Conservation (phyloP, 208 protist species). For the Phytomonas serpens region DNA sequence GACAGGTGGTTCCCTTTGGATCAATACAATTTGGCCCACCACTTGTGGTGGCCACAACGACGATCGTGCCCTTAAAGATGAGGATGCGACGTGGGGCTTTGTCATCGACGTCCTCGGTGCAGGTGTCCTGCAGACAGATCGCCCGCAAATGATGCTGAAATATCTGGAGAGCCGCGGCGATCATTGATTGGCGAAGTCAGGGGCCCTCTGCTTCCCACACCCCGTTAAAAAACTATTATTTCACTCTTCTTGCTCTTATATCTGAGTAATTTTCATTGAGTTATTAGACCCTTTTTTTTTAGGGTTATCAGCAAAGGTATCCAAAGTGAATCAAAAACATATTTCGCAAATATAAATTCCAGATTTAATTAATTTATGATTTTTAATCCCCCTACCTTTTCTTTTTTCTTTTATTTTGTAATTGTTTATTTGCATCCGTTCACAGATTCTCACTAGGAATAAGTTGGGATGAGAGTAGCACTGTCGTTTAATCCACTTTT, state of each 20-base stretch:
- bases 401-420: background rate
- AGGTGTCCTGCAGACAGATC: constrained; percentile 55
- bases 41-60: constrained; percentile 56
- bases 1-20: constrained; percentile 33
- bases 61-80: constrained; percentile 41
- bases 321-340: background rate
- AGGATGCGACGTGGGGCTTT: constrained; percentile 49
- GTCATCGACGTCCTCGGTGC: constrained; percentile 30
- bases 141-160: constrained; percentile 34
- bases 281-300: background rate
- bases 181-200: constrained; percentile 12
- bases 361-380: background rate
- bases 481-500: constrained; percentile 5
- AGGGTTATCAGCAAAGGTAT: background rate
- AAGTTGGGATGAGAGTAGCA: background rate
- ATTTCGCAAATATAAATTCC: background rate
- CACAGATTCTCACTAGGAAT: background rate
- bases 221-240: constrained; percentile 3
- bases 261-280: background rate
- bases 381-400: constrained; percentile 1
- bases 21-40: constrained; percentile 62
- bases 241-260: constrained; percentile 12
- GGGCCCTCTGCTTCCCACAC: background rate
- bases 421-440: constrained; percentile 10
- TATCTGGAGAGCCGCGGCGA: constrained; percentile 30